These are phyloP conservation scores for Populus ilicifolia DNA, from an alignment of 345 rosid species.

Conservation along the genomic window DNA sequence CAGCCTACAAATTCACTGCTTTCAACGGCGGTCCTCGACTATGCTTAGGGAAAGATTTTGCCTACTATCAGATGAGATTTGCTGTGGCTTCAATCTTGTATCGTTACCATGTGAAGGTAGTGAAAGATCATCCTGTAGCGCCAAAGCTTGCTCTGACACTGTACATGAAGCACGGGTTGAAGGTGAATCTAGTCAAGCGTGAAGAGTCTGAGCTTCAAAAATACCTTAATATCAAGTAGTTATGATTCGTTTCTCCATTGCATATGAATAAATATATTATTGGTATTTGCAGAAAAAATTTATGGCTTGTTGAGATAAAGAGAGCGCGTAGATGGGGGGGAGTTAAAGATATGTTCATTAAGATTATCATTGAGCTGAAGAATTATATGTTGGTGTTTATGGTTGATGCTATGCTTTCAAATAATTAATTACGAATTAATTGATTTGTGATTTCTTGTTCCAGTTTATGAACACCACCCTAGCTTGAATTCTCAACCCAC, in stretches of 20 bases:
- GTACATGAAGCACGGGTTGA: constrained; percentile 88
- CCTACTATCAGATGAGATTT: constrained; percentile 87
- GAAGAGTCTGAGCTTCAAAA: background rate
- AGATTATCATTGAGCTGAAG: background rate
- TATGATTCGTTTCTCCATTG: no score
- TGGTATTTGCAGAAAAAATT: background rate
- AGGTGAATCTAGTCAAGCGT: constrained; percentile 46
- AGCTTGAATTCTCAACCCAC: no score
- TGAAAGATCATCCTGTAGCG: constrained; percentile 45
- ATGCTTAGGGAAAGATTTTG: constrained; percentile 90
- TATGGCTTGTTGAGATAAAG: background rate
- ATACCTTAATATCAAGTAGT: background rate
- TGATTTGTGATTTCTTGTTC: background rate
- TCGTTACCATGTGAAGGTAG: constrained; percentile 56
- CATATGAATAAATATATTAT: background rate
- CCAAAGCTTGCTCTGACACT: constrained; percentile 84
- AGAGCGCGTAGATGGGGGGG: background rate
- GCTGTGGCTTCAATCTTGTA: constrained; percentile 67
- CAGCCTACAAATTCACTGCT: constrained; percentile 87
- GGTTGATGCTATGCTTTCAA: background rate
- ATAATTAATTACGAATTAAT: background rate
- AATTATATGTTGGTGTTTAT: background rate
- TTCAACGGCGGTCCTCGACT: constrained; percentile 95
- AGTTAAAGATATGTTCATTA: background rate
- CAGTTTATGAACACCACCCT: no score